Percentiles rank a stretch among this genome's conserved stretches.
Conservation (phyloP, 305 asterid species). For the Rubia tinctorum region DNA sequence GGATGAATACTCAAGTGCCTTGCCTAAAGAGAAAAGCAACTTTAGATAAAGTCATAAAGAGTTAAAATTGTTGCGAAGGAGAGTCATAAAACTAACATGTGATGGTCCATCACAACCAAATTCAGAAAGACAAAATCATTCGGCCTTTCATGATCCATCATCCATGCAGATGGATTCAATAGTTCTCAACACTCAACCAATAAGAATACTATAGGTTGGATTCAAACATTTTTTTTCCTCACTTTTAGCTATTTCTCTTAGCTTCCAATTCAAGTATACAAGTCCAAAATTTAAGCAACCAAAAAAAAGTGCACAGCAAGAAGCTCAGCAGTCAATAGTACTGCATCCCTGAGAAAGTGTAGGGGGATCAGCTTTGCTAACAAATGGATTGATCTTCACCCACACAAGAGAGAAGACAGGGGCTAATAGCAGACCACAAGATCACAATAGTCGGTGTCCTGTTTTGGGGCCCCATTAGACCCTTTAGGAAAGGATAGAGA, state of each 20-base stretch:
- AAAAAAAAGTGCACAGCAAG: not conserved
- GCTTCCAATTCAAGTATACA: not conserved
- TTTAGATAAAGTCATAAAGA: too few species aligned
- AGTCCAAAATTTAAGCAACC: constrained; percentile 7
- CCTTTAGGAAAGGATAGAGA: constrained; percentile 92
- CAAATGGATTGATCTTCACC: constrained; percentile 93
- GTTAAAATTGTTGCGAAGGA: not conserved
- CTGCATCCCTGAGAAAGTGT: constrained; percentile 59
- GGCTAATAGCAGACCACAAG: constrained; percentile 85
- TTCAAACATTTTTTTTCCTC: not conserved
- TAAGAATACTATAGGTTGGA: too few species aligned
- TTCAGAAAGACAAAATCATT: not conserved
- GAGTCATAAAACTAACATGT: not conserved
- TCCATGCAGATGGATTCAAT: not conserved
- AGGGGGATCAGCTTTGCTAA: constrained; percentile 46
- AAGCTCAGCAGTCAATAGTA: constrained; percentile 75
- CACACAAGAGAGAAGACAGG: constrained; percentile 95
- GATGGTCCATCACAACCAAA: constrained; percentile 5
- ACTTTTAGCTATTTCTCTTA: not conserved
- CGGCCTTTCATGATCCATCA: not conserved
- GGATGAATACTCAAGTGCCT: too few species aligned
- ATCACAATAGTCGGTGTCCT: constrained; percentile 91
- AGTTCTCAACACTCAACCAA: not conserved
- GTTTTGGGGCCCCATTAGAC: constrained; percentile 92
- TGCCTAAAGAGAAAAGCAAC: too few species aligned